Evolutionary conservation across 2,329 filamentous ascomycete genomes (phyloP), one percentile per base, ranked within the genome.

Genomic region (Arthroderma uncinatum): DNA sequence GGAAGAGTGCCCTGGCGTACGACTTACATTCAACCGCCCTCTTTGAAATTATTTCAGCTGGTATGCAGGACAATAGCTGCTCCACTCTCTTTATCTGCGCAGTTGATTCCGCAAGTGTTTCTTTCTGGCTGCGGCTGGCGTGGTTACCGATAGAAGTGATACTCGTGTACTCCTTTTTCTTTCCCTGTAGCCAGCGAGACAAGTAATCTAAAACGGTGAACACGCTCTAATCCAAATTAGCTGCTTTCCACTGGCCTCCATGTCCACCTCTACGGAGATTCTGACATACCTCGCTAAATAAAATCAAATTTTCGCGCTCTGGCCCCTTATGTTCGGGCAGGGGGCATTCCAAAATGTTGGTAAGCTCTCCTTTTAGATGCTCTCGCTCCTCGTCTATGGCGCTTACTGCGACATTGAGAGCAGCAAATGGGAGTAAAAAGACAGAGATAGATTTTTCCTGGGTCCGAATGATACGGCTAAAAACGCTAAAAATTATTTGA

Each of bases 21-120:
- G 94, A 93, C 59, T 88, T 89, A 72, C 92, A 97, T 66, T 96
- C 88, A n/a, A 95, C 82, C 8, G 93, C 91, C 62, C 92, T 82
- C 62, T 83, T 82, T 5, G 93, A 90, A 54, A 87, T 82, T n/a
- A 86, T 73, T 63, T 87, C 82, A 2, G 85, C 82, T 0, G 85
- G 85, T 57, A 89, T 85, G 23, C 76, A 75, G n/a, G 77, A 74
- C 19, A 96, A 72, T 53, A 95, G 81, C 0, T 80, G 78, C 57
- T 94, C 87, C 2, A 97, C 87, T 8, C 79, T 79, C 63, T 78
- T 77, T 58, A 82, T 79, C 63, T 76, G 73, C 28, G 67, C 65
- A 2, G 65, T 64, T 55, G 68, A 72, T 34, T 48, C 36, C 5
- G 28, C 14, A 8, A 70, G 62, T 4, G 62, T 48, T 42, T 71